Percentiles rank a stretch among this genome's conserved stretches.
These are phyloP conservation scores for Aspergillus calidoustus DNA, from an alignment of 2,329 filamentous ascomycete species.

Conservation along the genomic window DNA sequence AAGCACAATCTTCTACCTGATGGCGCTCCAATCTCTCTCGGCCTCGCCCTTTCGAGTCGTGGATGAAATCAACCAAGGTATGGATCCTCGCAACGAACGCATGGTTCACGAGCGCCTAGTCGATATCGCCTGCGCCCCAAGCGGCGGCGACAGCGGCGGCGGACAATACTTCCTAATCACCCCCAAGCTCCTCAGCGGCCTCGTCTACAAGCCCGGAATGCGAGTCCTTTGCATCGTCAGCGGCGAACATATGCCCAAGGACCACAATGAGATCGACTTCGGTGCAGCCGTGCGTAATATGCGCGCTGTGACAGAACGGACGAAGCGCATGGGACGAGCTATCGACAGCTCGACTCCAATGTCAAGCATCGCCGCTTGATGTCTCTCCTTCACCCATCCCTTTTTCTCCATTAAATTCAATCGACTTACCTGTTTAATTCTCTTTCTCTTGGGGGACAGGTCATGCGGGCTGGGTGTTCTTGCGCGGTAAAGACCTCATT, in stretches of 20 bases:
- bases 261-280: conserved; percentile 45
- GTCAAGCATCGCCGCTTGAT: conserved; percentile 28
- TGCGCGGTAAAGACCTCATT: not conserved
- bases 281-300: conserved; percentile 40
- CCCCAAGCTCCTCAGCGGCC: conserved; percentile 83
- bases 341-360: conserved; percentile 14
- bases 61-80: conserved; percentile 99
- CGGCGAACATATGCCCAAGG: conserved; percentile 66
- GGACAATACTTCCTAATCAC: conserved; percentile 95
- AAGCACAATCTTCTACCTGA: conserved; percentile 97
- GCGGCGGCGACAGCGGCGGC: conserved; percentile 52
- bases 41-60: conserved; percentile 96
- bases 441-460: not conserved
- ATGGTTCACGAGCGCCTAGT: conserved; percentile 99
- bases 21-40: conserved; percentile 93
- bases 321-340: conserved; percentile 24
- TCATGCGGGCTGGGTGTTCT: not conserved
- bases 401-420: not conserved
- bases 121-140: conserved; percentile 79
- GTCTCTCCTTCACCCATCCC: not conserved
- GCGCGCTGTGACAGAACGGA: conserved; percentile 32
- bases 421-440: not conserved
- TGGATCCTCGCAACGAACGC: conserved; percentile 97
- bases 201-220: conserved; percentile 90
- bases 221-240: conserved; percentile 91